These are phyloP conservation scores for Tinospora cordifolia DNA, from an alignment of 164 flowering plant species.

Conservation along the genomic window DNA sequence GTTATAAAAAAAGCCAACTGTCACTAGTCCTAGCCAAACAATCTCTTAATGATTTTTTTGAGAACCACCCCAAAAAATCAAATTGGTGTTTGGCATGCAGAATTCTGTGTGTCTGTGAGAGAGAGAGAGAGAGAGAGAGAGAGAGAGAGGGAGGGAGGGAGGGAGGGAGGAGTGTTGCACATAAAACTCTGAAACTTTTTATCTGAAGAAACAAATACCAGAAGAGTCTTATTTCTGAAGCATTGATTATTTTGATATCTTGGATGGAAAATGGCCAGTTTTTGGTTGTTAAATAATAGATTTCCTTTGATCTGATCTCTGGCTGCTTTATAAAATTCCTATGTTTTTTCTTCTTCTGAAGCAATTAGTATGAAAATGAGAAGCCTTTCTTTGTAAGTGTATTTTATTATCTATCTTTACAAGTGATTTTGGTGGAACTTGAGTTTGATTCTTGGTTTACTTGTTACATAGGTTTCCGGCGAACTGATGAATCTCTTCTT, in stretches of 20 bases:
- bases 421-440: background rate
- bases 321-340: background rate
- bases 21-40: background rate
- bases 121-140: no score
- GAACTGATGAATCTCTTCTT: conserved; percentile 69
- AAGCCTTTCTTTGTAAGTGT: no score
- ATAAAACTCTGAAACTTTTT: no score
- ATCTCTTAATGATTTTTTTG: background rate
- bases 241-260: no score
- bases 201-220: no score
- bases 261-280: no score
- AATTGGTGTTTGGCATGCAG: background rate
- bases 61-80: background rate
- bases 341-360: background rate
- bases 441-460: background rate
- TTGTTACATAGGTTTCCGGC: conserved; percentile 49
- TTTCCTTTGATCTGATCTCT: background rate
- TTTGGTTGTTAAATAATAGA: no score
- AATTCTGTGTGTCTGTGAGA: no score
- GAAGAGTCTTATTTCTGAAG: no score
- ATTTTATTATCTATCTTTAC: no score
- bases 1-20: background rate
- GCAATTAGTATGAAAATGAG: background rate
- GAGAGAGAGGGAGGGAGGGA: background rate
- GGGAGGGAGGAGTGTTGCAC: background rate